Base-by-base conservation (phyloP, 148 eudicot species). In the Cornus florida region DNA sequence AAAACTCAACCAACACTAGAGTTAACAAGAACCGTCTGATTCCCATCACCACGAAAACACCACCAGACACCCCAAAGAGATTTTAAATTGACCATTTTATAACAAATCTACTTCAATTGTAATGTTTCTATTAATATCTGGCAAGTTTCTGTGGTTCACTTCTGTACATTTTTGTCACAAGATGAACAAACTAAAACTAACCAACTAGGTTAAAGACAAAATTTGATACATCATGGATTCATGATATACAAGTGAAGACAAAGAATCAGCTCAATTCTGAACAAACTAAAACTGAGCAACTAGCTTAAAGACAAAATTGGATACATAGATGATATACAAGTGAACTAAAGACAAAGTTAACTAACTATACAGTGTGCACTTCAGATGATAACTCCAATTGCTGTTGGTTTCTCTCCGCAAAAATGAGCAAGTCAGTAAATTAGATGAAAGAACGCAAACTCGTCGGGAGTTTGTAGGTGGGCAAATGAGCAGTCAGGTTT, bases 241-340 rank as follows among this genome's bases (percentile, higher is more conserved):
- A n/a, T 28, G 28, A 28, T 0, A 28, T 28, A 28, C 28, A 28
- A 28, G 28, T 1, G 28, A 28, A 28, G 28, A 0, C 28, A 28
- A 28, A 28, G 28, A 28, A 28, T 28, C 28, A 28, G 28, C 28
- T 28, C 28, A 28, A 28, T 1, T 28, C 28, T 0, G 10, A 31
- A 75, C 31, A 39, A 64, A 53, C 12, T 32, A 69, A 32, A 43
- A 56, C 77, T 59, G 62, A 60, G 67, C 67, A 59, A 56, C 60
- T 69, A 39, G 50, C 77, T 23, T 33, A 62, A 24, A 41, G 48
- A 70, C 71, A 75, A 65, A 70, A 75, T 28, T 43, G 31, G 71
- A 70, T 80, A 80, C 71, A 70, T 4, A n/a, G 14, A 14, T 23
- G 17, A 82, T 78, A 77, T 83, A 78, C 85, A 78, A 41, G 41